Percentiles rank a stretch among this genome's conserved stretches.
These are phyloP conservation scores for Xylaria sp. DNA, from an alignment of 2,329 filamentous ascomycete genomes.

Conservation along the genomic window DNA sequence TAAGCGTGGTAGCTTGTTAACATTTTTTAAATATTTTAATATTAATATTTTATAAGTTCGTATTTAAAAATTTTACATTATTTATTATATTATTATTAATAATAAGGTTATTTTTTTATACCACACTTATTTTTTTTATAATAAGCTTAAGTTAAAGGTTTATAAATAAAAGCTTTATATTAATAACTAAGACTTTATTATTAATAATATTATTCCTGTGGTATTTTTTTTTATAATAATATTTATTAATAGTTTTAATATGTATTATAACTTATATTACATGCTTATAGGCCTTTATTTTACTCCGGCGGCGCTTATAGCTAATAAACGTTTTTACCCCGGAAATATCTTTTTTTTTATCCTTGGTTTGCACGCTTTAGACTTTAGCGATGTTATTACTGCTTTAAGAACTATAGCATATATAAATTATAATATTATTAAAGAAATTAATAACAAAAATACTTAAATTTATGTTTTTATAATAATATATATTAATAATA, in stretches of 20 bases:
- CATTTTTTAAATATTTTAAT: not conserved
- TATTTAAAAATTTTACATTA: not conserved
- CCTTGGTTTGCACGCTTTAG: not conserved
- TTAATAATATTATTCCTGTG: not conserved
- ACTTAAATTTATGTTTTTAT: not conserved
- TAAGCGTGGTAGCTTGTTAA: not conserved
- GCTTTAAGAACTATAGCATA: not conserved
- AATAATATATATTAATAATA: not conserved
- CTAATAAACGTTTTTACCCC: not conserved
- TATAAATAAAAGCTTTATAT: not conserved
- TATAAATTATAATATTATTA: not conserved
- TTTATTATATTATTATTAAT: not conserved
- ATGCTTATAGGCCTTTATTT: not conserved
- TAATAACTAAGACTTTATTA: not conserved
- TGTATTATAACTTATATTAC: not conserved
- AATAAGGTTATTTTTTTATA: not conserved
- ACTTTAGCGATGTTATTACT: not conserved
- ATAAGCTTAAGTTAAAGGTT: not conserved
- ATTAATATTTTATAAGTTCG: not conserved
- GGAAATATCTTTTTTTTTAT: not conserved
- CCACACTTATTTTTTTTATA: not conserved
- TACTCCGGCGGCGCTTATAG: not conserved
- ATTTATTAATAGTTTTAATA: constrained; percentile 1
- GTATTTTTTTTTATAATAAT: not conserved
- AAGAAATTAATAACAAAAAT: not conserved